Evolutionary conservation across 352 stramenopile genomes (phyloP), one percentile per base, ranked within the genome.

Genomic region (Phytophthora uliginosa): DNA sequence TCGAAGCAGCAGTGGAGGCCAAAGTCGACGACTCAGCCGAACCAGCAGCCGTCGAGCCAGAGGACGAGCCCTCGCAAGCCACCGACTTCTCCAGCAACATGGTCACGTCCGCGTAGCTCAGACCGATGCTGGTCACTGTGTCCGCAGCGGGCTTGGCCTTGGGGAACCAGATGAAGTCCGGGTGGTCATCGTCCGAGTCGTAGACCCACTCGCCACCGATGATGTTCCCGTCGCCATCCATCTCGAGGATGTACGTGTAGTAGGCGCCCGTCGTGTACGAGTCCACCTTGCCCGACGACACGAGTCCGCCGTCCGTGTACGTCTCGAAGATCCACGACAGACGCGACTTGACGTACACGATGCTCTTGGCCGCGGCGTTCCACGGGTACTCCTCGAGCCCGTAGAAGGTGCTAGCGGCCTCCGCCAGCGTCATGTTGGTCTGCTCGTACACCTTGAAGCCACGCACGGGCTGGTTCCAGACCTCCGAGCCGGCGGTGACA

Each of bases 391-490:
- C 60, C 12, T 55, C 65, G 6, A 69, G 67, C 20, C 59, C 57
- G 55, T 77, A 85, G 65, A 59, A 81, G 20, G 67, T 67, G 18
- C 66, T 13, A 0, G 74, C 76, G 0, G 74, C 77, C 4, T 82
- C 15, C 31, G 71, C 40, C 0, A 60, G 64, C 4, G 63, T 59
- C 64, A 85, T 68, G 17, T 68, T 59, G 6, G 66, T 59, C 52
- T 71, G 50, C 18, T 80, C 52, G 36, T 66, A 52, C 22, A 85
- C 63, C 50, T 78, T 58, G 68, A 86, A 89, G 56, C 68, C 73
- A 22, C 56, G 34, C 28, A 89, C 74, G 5, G 82, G 82, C 42
- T 84, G 76, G 71, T 87, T 89, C 79, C 82, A 89, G 24, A 89
- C 74, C 33, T 81, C 63, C 1, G 22, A 17, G 18, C 69, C 71